A percentile compares a stretch with the other conserved stretches of the same genome.
These are phyloP conservation scores for Beta lomatogona DNA, from an alignment of 179 eudicot genomes.

Conservation along the genomic window DNA sequence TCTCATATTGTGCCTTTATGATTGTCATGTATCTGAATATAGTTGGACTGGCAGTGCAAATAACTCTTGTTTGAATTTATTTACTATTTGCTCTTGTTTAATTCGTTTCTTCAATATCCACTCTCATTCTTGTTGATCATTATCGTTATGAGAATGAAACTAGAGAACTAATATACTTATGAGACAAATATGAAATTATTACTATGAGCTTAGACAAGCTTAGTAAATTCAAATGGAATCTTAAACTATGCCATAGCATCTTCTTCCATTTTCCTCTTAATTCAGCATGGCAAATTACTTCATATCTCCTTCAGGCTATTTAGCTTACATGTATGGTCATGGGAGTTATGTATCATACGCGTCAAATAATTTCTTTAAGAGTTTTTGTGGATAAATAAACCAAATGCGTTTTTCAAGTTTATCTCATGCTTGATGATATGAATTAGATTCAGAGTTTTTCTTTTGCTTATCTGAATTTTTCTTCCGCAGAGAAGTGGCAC, in stretches of 20 bases:
- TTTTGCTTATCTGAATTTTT: background rate
- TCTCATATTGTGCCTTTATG: background rate
- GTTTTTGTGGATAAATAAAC: background rate
- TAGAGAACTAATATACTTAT: no score
- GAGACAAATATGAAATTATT: no score
- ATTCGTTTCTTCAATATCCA: background rate
- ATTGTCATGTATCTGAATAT: background rate
- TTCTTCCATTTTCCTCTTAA: background rate
- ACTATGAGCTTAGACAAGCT: no score
- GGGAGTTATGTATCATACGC: no score
- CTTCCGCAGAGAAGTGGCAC: conserved; percentile 47
- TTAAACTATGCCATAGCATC: background rate
- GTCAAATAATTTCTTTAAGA: no score
- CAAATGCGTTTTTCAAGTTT: background rate
- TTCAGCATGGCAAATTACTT: background rate
- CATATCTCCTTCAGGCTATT: background rate
- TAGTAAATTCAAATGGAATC: background rate
- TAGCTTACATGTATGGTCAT: background rate
- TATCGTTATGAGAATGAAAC: no score
- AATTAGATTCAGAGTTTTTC: background rate
- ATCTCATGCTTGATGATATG: background rate
- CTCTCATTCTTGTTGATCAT: background rate
- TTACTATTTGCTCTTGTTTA: no score
- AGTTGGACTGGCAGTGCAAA: no score
- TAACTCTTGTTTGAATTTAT: no score